Evolutionary conservation across 1,284 basidiomycete genomes (phyloP).

Genomic region (Microbotryum lychnidis-dioicae): DNA sequence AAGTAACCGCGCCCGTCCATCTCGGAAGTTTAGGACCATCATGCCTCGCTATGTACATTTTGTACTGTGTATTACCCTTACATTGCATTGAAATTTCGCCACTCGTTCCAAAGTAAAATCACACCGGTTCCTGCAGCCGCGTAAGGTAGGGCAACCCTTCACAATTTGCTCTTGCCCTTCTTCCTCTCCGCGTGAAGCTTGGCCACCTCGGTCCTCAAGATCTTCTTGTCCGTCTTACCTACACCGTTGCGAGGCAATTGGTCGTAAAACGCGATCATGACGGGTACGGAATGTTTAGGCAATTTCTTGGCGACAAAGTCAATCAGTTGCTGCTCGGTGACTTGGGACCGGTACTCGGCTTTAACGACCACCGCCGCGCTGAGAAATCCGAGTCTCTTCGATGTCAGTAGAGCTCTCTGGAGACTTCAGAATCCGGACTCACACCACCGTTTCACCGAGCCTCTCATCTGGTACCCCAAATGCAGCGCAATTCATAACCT

Average conservation of each 20-base stretch:
- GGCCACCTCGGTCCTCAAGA: constrained; percentile 33
- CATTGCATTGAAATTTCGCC: too few relatives aligned
- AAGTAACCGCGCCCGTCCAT: too few relatives aligned
- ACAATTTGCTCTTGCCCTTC: constrained; percentile 14
- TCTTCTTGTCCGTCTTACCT: constrained; percentile 51
- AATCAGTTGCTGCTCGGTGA: constrained; percentile 2
- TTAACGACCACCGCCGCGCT: constrained; percentile 45
- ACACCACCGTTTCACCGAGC: constrained; percentile 55
- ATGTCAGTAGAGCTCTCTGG: too few relatives aligned
- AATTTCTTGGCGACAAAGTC: constrained; percentile 5
- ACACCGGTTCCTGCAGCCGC: too few relatives aligned
- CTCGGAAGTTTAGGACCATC: too few relatives aligned
- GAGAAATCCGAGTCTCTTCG: too few relatives aligned
- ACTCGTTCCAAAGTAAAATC: too few relatives aligned
- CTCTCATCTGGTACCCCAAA: constrained; percentile 51
- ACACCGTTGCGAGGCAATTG: constrained; percentile 51
- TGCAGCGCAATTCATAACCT: constrained; percentile 49
- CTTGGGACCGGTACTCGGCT: constrained; percentile 37
- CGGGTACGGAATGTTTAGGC: constrained; percentile 41
- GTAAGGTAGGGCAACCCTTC: too few relatives aligned
- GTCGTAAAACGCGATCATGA: constrained; percentile 46
- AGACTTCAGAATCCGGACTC: too few relatives aligned
- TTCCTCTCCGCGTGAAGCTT: constrained; percentile 15
- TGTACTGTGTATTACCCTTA: too few relatives aligned
- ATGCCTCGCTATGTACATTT: too few relatives aligned